These are phyloP conservation scores for Ramalina peruviana DNA, from an alignment of 495 filamentous ascomycete genomes.

Conservation along the genomic window DNA sequence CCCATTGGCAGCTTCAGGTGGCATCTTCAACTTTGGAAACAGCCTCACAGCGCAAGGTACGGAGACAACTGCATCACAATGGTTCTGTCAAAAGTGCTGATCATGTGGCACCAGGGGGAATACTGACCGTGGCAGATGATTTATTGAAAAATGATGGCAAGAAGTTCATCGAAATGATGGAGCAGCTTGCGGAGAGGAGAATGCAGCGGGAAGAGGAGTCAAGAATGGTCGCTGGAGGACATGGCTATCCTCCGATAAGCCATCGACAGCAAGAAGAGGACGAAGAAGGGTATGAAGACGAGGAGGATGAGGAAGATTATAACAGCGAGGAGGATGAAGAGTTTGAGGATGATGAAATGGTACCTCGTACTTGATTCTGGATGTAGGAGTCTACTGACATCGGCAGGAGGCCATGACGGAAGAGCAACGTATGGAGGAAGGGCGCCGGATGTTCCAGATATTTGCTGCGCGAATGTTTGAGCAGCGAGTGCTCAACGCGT, in stretches of 20 bases:
- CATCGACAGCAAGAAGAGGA: constrained; percentile 61
- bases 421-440: constrained; percentile 97
- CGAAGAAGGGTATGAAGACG: constrained; percentile 59
- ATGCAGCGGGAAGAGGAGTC: constrained; percentile 95
- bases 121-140: constrained; percentile 96
- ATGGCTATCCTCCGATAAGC: constrained; percentile 44
- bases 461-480: constrained; percentile 99
- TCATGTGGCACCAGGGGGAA: constrained; percentile 57
- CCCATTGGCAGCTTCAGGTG: constrained; percentile 39
- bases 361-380: constrained; percentile 22
- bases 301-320: constrained; percentile 70
- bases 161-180: constrained; percentile 99
- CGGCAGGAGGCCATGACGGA: constrained; percentile 87
- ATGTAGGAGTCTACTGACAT: constrained; percentile 26
- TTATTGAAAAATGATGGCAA: constrained; percentile 97
- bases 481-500: constrained; percentile 90
- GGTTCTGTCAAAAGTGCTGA: constrained; percentile 24
- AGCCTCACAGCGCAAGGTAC: constrained; percentile 93
- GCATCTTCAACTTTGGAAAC: constrained; percentile 96
- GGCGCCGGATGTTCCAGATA: constrained; percentile 97
- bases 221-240: constrained; percentile 44
- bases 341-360: constrained; percentile 78
- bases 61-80: constrained; percentile 21
- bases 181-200: constrained; percentile 89
- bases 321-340: constrained; percentile 81